phyloP scores from a whole-genome alignment of 441 rosid species.

The Erysimum cheiri region DNA sequence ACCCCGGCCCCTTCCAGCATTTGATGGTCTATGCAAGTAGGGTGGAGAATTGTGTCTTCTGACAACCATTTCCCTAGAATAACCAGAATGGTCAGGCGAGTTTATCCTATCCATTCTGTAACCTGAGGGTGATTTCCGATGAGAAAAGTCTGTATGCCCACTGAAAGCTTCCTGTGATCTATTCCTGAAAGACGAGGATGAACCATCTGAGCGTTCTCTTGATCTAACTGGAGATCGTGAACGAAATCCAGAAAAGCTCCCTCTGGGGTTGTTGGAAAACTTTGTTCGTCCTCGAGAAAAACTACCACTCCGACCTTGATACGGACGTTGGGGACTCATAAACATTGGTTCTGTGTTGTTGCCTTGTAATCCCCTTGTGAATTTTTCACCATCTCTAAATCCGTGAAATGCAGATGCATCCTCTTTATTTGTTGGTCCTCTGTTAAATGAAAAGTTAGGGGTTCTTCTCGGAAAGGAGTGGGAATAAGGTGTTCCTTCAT shows the following conservation, averaged over 20 bases:
- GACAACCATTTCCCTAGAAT: conserved; percentile 55
- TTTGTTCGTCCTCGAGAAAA: conserved; percentile 64
- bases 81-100: conserved; percentile 74
- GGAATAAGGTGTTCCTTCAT: conserved; percentile 51
- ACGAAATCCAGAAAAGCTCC: conserved; percentile 56
- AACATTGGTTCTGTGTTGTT: conserved; percentile 56
- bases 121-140: conserved; percentile 68
- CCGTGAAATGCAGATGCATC: conserved; percentile 65
- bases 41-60: conserved; percentile 78
- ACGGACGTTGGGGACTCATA: conserved; percentile 54
- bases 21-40: conserved; percentile 56
- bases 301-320: conserved; percentile 64
- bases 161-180: conserved; percentile 74
- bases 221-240: conserved; percentile 82
- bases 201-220: conserved; percentile 70
- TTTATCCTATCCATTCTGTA: conserved; percentile 66
- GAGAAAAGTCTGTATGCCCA: conserved; percentile 65
- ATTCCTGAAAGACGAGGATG: conserved; percentile 75
- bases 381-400: conserved; percentile 64
- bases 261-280: conserved; percentile 57
- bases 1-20: conserved; percentile 71
- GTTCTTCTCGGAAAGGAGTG: conserved; percentile 58
- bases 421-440: conserved; percentile 64
- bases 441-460: conserved; percentile 57
- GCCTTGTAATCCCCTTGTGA: conserved; percentile 57